These are phyloP conservation scores for Termitomyces sp. DNA, from an alignment of 768 basidiomycete genomes.

Conservation along the genomic window DNA sequence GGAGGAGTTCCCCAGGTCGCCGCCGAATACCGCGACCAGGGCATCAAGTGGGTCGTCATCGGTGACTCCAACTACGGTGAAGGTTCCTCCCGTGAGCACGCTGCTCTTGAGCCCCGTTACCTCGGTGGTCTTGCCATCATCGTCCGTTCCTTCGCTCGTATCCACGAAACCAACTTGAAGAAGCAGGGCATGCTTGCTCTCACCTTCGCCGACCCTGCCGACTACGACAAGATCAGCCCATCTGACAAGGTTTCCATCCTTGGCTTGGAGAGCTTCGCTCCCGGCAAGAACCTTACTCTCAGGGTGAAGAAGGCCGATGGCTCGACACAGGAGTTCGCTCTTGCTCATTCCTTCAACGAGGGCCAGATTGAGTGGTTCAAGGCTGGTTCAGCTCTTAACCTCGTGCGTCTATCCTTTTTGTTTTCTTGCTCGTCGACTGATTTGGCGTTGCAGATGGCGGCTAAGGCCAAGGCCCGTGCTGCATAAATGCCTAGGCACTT, in stretches of 20 bases:
- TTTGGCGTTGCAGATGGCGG: constrained; percentile 8
- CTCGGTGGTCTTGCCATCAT: constrained; percentile 96
- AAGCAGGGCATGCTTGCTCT: constrained; percentile 99
- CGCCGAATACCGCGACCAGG: constrained; percentile 82
- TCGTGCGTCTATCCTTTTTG: constrained; percentile 40
- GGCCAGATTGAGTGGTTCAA: constrained; percentile 99
- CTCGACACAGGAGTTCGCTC: constrained; percentile 43
- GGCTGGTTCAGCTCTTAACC: constrained; percentile 90
- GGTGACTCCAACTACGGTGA: constrained; percentile 97
- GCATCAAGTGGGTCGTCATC: constrained; percentile 95
- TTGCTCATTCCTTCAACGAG: constrained; percentile 94
- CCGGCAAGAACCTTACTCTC: constrained; percentile 87
- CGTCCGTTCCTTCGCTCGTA: constrained; percentile 93
- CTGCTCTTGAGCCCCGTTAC: constrained; percentile 92
- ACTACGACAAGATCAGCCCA: constrained; percentile 91
- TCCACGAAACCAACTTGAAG: constrained; percentile 98
- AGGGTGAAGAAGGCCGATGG: constrained; percentile 82
- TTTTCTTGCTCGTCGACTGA: background rate
- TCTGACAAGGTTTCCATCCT: constrained; percentile 86
- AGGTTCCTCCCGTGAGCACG: constrained; percentile 97
- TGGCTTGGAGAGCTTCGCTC: constrained; percentile 84
- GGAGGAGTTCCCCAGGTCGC: constrained; percentile 82
- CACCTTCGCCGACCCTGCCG: constrained; percentile 86
- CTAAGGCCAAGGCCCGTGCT: constrained; percentile 12
- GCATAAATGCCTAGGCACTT: background rate